Evolutionary conservation across 1,139 yeast genomes (phyloP).

Genomic region (Debaryomycetaceae sp.): DNA sequence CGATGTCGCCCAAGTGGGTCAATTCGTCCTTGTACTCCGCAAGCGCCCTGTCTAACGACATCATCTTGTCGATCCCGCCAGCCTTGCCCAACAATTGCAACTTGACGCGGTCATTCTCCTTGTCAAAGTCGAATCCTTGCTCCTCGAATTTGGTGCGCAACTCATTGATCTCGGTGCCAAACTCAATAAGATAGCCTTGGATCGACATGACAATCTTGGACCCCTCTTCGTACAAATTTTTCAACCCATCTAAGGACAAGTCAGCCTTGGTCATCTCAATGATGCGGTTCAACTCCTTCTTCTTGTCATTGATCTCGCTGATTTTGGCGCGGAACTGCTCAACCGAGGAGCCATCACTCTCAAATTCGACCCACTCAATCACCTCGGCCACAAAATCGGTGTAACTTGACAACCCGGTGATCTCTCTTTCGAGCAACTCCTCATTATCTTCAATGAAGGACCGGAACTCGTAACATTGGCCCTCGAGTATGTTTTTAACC

Average conservation of each 20-base stretch:
- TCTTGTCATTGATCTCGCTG: constrained; percentile 17
- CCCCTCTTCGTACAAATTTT: constrained; percentile 38
- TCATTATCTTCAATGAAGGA: constrained; percentile 48
- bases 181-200: constrained; percentile 41
- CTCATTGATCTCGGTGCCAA: constrained; percentile 40
- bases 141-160: constrained; percentile 38
- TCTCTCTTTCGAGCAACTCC: constrained; percentile 24
- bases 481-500: constrained; percentile 52
- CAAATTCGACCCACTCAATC: constrained; percentile 79
- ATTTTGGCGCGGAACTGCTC: constrained; percentile 33
- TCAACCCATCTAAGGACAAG: constrained; percentile 32
- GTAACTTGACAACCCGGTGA: constrained; percentile 27
- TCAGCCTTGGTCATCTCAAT: constrained; percentile 28
- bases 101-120: constrained; percentile 41
- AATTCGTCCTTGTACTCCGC: constrained; percentile 32
- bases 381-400: constrained; percentile 37
- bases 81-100: constrained; percentile 22
- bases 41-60: constrained; percentile 31
- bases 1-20: constrained; percentile 23
- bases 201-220: constrained; percentile 33
- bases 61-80: constrained; percentile 30
- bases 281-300: constrained; percentile 17
- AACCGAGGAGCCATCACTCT: constrained; percentile 51
- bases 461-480: constrained; percentile 54
- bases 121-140: constrained; percentile 45